Percentiles rank a stretch among this genome's conserved stretches.
Conservation (phyloP, 345 rosid genomes). For the Eutrema heterophyllum region DNA sequence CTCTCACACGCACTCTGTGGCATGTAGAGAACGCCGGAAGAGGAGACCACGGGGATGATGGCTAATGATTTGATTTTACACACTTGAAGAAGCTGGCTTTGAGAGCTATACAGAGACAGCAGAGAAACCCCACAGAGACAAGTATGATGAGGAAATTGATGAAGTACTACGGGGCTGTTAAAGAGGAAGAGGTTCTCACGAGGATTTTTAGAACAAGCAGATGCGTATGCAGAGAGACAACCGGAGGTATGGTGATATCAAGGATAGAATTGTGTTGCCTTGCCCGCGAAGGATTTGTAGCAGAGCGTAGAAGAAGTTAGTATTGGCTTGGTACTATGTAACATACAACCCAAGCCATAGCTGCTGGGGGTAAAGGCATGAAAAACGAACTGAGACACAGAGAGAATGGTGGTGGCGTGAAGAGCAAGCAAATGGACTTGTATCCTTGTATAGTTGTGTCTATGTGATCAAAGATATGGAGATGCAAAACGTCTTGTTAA, state of each 20-base stretch:
- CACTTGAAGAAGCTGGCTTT: too few species aligned
- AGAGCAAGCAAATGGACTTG: background rate
- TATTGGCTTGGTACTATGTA: conserved; percentile 82
- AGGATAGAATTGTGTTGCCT: conserved; percentile 54
- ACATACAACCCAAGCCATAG: conserved; percentile 69
- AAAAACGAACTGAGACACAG: background rate
- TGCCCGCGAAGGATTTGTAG: conserved; percentile 40
- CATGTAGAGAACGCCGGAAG: too few species aligned
- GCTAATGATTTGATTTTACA: too few species aligned
- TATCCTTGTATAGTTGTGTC: too few species aligned
- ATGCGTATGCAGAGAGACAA: conserved; percentile 63
- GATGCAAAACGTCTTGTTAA: too few species aligned
- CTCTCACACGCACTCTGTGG: too few species aligned
- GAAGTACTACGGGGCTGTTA: conserved; percentile 50
- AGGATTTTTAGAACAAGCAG: conserved; percentile 55
- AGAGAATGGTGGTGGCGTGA: background rate
- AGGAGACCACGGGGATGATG: too few species aligned
- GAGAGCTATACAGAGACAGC: too few species aligned
- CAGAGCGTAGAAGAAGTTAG: conserved; percentile 36
- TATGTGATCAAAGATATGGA: too few species aligned
- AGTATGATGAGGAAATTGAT: conserved; percentile 27
- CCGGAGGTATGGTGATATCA: conserved; percentile 60
- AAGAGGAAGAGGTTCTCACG: conserved; percentile 80
- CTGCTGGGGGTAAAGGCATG: conserved; percentile 47
- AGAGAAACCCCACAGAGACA: too few species aligned